phyloP scores from a whole-genome alignment of 257 asterid species.

The Ocimum tenuiflorum region DNA sequence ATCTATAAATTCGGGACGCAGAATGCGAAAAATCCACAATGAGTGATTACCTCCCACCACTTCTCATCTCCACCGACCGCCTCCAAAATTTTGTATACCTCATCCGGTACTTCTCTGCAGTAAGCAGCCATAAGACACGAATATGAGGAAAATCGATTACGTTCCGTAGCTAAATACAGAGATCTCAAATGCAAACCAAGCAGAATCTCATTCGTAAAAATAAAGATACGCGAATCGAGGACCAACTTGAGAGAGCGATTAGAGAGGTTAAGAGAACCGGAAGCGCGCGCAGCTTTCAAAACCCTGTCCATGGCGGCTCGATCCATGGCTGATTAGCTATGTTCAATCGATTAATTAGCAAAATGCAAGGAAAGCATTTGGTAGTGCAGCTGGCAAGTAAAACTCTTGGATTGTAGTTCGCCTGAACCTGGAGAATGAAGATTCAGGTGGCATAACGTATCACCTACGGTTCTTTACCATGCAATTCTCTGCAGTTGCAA shows the following conservation, averaged over 20 bases:
- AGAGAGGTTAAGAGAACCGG: slow-evolving; percentile 92
- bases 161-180: slow-evolving; percentile 2
- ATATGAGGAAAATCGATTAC: background rate
- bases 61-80: slow-evolving; percentile 78
- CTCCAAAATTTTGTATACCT: slow-evolving; percentile 75
- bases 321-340: slow-evolving; percentile 46
- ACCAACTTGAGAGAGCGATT: slow-evolving; percentile 82
- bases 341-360: background rate
- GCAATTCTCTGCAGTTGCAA: slow-evolving; percentile 14
- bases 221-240: background rate
- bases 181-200: background rate
- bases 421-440: slow-evolving; percentile 7
- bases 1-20: background rate
- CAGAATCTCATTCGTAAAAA: background rate
- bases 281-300: slow-evolving; percentile 78
- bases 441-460: slow-evolving; percentile 1
- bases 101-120: slow-evolving; percentile 77
- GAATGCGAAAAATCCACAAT: slow-evolving; percentile 1
- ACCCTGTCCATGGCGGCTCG: slow-evolving; percentile 47
- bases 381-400: slow-evolving; percentile 8
- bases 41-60: slow-evolving; percentile 93
- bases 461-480: slow-evolving; percentile 21
- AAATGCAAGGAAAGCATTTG: slow-evolving; percentile 3
- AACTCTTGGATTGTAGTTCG: background rate
- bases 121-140: background rate